Evolutionary conservation across 129 eudicot species (phyloP).

Genomic region (Dittrichia graveolens): DNA sequence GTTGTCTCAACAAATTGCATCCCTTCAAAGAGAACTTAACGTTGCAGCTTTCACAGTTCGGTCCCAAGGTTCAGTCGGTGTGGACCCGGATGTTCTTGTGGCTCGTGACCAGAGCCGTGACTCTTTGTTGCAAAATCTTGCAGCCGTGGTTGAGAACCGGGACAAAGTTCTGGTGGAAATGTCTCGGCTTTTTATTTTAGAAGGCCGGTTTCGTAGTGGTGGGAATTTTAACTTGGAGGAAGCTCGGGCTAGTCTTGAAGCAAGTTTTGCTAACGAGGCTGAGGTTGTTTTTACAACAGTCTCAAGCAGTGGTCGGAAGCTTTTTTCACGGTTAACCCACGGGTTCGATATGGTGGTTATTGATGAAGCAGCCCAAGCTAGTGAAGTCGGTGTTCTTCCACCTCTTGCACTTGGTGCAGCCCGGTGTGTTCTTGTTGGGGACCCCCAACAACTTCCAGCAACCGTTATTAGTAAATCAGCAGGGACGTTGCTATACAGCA

Average conservation of each 20-base stretch:
- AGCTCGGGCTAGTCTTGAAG: constrained; percentile 96
- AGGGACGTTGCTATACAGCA: constrained; percentile 90
- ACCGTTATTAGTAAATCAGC: constrained; percentile 99
- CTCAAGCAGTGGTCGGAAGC: constrained; percentile 90
- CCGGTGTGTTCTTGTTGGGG: constrained; percentile 98
- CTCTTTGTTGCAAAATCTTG: constrained; percentile 76
- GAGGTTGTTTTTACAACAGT: constrained; percentile 97
- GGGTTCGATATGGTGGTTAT: constrained; percentile 99
- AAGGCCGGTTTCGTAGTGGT: constrained; percentile 74
- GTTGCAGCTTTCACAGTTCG: constrained; percentile 80
- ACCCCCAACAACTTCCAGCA: constrained; percentile 99
- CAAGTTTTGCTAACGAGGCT: constrained; percentile 98
- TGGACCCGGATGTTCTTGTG: constrained; percentile 87
- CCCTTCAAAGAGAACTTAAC: constrained; percentile 72
- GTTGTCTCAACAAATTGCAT: constrained; percentile 78
- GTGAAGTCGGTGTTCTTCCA: constrained; percentile 93
- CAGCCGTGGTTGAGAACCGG: constrained; percentile 90
- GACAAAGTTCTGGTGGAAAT: constrained; percentile 89
- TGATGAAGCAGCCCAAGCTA: constrained; percentile 99
- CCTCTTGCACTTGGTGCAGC: constrained; percentile 99
- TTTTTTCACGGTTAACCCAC: constrained; percentile 92
- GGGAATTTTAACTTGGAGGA: constrained; percentile 81
- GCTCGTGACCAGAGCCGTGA: constrained; percentile 97
- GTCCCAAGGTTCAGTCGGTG: constrained; percentile 96
- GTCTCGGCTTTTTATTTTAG: constrained; percentile 83